Conservation (phyloP, 768 basidiomycete species). For the Flagelloscypha sp. region DNA sequence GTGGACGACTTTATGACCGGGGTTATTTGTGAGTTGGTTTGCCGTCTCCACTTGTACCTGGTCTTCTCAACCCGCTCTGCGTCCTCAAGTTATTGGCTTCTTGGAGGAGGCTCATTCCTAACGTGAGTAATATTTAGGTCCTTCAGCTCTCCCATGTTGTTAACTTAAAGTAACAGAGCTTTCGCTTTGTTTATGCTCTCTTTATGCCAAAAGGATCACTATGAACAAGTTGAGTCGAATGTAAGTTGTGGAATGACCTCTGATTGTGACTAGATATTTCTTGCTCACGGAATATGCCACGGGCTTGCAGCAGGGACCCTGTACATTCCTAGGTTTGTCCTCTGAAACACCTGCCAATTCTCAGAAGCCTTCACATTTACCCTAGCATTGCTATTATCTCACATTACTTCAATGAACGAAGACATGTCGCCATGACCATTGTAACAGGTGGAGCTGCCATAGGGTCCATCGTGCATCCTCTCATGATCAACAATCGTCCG, state of each 20-base stretch:
- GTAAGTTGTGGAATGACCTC: not conserved
- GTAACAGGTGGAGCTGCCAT: slow-evolving; percentile 46
- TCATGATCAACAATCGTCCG: slow-evolving; percentile 49
- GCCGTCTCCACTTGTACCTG: too few species aligned
- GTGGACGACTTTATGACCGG: slow-evolving; percentile 42
- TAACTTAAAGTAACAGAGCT: slow-evolving; percentile 28
- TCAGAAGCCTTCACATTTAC: too few species aligned
- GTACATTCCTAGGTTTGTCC: too few species aligned
- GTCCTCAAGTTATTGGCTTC: slow-evolving; percentile 2
- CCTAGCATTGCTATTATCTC: slow-evolving; percentile 38
- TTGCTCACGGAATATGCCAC: slow-evolving; percentile 39
- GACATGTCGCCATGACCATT: slow-evolving; percentile 46
- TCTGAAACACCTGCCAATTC: too few species aligned
- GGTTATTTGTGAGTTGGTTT: slow-evolving; percentile 38
- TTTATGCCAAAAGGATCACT: slow-evolving; percentile 30
- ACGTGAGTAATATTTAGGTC: not conserved
- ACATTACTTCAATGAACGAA: slow-evolving; percentile 43
- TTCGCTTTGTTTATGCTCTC: slow-evolving; percentile 40
- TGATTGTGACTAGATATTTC: slow-evolving; percentile 39
- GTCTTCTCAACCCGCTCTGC: not conserved
- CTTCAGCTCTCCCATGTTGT: slow-evolving; percentile 24
- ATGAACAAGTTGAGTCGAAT: slow-evolving; percentile 24
- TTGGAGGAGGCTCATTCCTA: slow-evolving; percentile 4
- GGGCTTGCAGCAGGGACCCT: slow-evolving; percentile 41
- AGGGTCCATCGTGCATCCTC: slow-evolving; percentile 54